phyloP scores from a whole-genome alignment of 1,139 yeast genomes.

The Suhomyces wounanorum region DNA sequence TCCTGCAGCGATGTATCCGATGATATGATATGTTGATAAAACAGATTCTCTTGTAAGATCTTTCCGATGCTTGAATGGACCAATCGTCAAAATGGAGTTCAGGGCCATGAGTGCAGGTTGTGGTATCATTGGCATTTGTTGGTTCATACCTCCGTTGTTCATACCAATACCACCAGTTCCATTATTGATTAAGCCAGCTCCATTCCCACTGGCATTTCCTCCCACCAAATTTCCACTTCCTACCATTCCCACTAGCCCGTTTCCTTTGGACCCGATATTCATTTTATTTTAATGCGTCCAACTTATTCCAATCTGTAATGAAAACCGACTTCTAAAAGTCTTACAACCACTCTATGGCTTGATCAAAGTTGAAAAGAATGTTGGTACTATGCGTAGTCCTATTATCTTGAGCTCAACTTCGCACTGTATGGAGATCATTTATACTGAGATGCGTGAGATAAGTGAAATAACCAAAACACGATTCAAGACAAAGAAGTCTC shows the following conservation, averaged over 20 bases:
- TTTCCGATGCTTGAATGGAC: slow-evolving; percentile 72
- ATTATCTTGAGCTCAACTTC: background rate
- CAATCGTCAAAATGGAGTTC: slow-evolving; percentile 66
- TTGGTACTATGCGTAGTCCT: background rate
- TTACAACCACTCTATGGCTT: background rate
- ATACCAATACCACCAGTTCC: slow-evolving; percentile 4
- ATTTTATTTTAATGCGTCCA: background rate
- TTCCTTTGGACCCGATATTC: slow-evolving; percentile 6
- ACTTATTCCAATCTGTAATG: background rate
- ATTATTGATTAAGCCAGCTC: slow-evolving; percentile 5
- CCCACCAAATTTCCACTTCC: slow-evolving; percentile 8
- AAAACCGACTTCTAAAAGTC: background rate
- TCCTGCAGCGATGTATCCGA: slow-evolving; percentile 98
- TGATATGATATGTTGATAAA: slow-evolving; percentile 75
- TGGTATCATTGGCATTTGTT: slow-evolving; percentile 26
- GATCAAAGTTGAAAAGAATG: background rate
- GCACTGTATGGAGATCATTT: background rate
- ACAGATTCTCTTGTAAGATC: slow-evolving; percentile 73
- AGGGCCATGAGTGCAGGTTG: slow-evolving; percentile 62
- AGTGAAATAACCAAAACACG: background rate
- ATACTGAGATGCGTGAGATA: background rate
- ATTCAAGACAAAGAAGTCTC: too few species aligned
- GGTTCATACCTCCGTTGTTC: slow-evolving; percentile 5
- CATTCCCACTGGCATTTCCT: slow-evolving; percentile 1
- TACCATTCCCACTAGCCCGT: slow-evolving; percentile 7